Conservation (phyloP, 1,139 yeast genomes). For the Geotrichum reessii region DNA sequence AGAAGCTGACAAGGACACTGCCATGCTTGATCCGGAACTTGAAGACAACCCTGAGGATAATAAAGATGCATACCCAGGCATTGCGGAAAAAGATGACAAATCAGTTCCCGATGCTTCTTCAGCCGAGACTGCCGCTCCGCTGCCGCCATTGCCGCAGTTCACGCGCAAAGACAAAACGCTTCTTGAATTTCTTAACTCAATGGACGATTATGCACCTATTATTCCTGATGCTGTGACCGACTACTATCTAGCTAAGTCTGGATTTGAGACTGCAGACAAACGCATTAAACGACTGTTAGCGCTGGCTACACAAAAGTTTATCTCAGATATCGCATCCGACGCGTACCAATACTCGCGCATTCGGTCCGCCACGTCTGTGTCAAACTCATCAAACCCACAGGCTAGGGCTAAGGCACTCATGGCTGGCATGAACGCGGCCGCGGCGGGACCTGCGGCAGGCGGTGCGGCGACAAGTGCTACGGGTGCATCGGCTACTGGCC, state of each 20-base stretch:
- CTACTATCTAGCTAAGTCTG: slow-evolving; percentile 81
- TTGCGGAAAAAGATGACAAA: neutral
- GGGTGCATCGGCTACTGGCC: slow-evolving; percentile 21
- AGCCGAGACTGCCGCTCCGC: neutral
- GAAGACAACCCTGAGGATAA: neutral
- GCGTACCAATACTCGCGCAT: slow-evolving; percentile 94
- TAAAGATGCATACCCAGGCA: neutral
- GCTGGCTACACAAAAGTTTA: slow-evolving; percentile 90
- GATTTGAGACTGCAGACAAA: slow-evolving; percentile 74
- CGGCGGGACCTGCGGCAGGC: slow-evolving; percentile 22
- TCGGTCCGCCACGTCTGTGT: slow-evolving; percentile 75
- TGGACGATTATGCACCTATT: slow-evolving; percentile 93
- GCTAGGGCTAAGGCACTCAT: slow-evolving; percentile 73
- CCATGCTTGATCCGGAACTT: neutral
- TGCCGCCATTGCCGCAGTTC: slow-evolving; percentile 25
- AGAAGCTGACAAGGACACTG: neutral
- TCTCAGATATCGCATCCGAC: slow-evolving; percentile 91
- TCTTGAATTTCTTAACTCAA: slow-evolving; percentile 74
- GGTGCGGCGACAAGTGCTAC: slow-evolving; percentile 16
- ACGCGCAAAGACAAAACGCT: slow-evolving; percentile 82
- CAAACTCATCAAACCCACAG: slow-evolving; percentile 80
- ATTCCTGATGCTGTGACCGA: slow-evolving; percentile 98
- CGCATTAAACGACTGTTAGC: slow-evolving; percentile 83
- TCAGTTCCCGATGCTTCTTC: neutral
- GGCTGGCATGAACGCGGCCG: slow-evolving; percentile 41